Percentiles rank a stretch among this genome's conserved stretches.
Evolutionary conservation across 2,329 filamentous ascomycete genomes (phyloP).

Genomic region (Paraphaeosphaeria sporulosa): DNA sequence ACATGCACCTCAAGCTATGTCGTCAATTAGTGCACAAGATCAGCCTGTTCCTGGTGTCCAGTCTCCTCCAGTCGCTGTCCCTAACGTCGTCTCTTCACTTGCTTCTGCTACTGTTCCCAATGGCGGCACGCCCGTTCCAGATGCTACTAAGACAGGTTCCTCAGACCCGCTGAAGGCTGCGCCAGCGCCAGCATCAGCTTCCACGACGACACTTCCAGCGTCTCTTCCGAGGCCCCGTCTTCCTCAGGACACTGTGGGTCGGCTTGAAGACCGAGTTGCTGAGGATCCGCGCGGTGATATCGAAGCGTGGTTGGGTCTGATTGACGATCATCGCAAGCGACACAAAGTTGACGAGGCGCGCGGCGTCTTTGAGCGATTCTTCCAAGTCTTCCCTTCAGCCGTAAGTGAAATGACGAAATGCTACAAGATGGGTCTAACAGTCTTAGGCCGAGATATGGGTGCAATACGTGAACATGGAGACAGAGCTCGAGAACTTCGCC

Average conservation of each 20-base stretch:
- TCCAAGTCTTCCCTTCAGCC: conserved; percentile 86
- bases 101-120: conserved; percentile 59
- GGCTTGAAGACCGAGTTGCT: conserved; percentile 88
- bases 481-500: conserved; percentile 81
- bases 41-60: conserved; percentile 52
- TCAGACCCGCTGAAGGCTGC: conserved; percentile 35
- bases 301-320: conserved; percentile 88
- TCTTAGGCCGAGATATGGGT: conserved; percentile 88
- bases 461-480: conserved; percentile 86
- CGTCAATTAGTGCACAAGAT: conserved; percentile 65
- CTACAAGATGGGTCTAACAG: conserved; percentile 55
- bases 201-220: conserved; percentile 38
- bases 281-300: conserved; percentile 93
- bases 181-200: conserved; percentile 50
- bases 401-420: conserved; percentile 65
- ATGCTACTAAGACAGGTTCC: conserved; percentile 45
- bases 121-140: conserved; percentile 50
- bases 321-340: conserved; percentile 82
- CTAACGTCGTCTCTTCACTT: conserved; percentile 53
- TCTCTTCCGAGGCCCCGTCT: conserved; percentile 61
- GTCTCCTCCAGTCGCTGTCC: conserved; percentile 49
- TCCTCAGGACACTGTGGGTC: conserved; percentile 76
- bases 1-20: conserved; percentile 65
- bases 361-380: conserved; percentile 82
- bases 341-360: conserved; percentile 84